These are phyloP conservation scores for Ceratobasidium sp. DNA, from an alignment of 1,284 basidiomycete species.

Conservation along the genomic window DNA sequence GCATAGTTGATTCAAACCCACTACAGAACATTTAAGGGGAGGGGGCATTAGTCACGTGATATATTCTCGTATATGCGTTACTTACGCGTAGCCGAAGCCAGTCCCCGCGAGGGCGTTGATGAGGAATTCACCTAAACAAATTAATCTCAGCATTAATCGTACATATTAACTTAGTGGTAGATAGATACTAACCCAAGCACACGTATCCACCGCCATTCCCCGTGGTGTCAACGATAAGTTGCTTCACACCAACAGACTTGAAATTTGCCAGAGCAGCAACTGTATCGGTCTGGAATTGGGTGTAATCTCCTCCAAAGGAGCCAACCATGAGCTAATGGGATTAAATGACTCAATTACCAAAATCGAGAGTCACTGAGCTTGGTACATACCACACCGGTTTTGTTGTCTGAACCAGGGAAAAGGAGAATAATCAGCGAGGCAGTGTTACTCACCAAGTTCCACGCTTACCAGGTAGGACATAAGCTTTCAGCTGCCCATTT, in stretches of 20 bases:
- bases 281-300: conserved; percentile 68
- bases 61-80: conserved; percentile 60
- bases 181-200: conserved; percentile 34
- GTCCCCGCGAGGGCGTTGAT: conserved; percentile 61
- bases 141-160: conserved; percentile 63
- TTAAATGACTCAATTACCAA: not conserved
- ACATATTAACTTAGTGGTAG: not conserved
- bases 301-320: conserved; percentile 66
- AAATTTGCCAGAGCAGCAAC: conserved; percentile 65
- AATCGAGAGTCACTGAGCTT: conserved; percentile 42
- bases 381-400: conserved; percentile 70
- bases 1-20: conserved; percentile 69
- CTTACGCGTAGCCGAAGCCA: conserved; percentile 67
- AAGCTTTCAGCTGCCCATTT: conserved; percentile 73
- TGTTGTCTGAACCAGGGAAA: conserved; percentile 59
- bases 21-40: conserved; percentile 44
- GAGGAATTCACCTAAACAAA: conserved; percentile 57
- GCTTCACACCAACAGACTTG: conserved; percentile 64
- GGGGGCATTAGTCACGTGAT: conserved; percentile 52
- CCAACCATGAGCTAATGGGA: conserved; percentile 55
- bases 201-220: conserved; percentile 68
- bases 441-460: not conserved
- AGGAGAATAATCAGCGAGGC: not conserved
- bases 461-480: conserved; percentile 63
- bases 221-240: conserved; percentile 70